These are phyloP conservation scores for Ailanthus altissimus DNA, from an alignment of 345 rosid species.

Conservation along the genomic window DNA sequence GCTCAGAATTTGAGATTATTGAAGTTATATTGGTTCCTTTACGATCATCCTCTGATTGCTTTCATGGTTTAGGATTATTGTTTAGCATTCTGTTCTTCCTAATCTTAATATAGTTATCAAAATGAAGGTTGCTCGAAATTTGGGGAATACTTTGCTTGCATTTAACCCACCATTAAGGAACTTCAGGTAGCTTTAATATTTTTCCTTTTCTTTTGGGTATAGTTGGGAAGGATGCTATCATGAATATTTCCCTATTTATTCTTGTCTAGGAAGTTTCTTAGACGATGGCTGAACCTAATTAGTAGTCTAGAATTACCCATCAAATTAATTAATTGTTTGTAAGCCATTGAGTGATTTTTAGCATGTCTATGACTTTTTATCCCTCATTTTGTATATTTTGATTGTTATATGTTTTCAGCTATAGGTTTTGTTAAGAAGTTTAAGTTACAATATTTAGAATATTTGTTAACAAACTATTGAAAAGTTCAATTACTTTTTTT, in stretches of 20 bases:
- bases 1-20: no score
- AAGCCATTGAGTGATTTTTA: not conserved
- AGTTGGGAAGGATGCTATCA: constrained; percentile 1
- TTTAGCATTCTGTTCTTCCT: not conserved
- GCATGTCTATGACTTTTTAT: not conserved
- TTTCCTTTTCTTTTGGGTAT: not conserved
- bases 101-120: constrained; percentile 12
- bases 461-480: no score
- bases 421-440: not conserved
- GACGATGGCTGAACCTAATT: constrained; percentile 50
- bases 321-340: not conserved
- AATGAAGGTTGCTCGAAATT: constrained; percentile 82
- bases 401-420: not conserved
- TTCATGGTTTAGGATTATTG: not conserved
- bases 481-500: not conserved
- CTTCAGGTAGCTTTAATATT: constrained; percentile 58
- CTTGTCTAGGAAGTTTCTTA: constrained; percentile 73
- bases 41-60: constrained; percentile 5
- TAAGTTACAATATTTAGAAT: not conserved
- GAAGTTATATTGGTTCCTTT: constrained; percentile 16
- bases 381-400: not conserved
- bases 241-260: constrained; percentile 17
- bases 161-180: constrained; percentile 94
- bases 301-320: constrained; percentile 31
- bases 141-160: constrained; percentile 86